Evolutionary conservation across 1,284 basidiomycete species (phyloP).

Genomic region (Pisolithus thermaeus): DNA sequence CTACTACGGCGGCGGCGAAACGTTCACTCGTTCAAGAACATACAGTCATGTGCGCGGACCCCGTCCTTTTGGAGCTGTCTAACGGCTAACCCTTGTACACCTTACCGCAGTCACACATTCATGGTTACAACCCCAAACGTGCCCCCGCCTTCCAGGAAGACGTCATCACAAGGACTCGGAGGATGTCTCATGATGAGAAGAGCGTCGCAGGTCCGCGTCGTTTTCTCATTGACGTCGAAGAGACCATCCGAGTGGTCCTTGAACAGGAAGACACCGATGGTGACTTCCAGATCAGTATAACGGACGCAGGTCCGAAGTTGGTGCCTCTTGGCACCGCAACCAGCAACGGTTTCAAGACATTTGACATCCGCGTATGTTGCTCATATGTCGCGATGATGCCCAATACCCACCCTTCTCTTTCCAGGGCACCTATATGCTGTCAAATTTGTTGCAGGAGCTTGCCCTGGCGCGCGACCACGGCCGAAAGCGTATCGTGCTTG

Average conservation of each 20-base stretch:
- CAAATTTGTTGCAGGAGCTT: constrained; percentile 97
- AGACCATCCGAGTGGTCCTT: constrained; percentile 92
- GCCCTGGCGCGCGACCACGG: constrained; percentile 96
- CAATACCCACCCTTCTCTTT: constrained; percentile 6
- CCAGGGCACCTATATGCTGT: constrained; percentile 98
- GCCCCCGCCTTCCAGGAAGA: constrained; percentile 70
- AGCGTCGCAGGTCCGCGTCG: constrained; percentile 68
- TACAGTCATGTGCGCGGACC: constrained; percentile 65
- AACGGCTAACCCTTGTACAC: constrained; percentile 9
- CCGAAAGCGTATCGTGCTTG: constrained; percentile 92
- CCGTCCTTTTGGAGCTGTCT: constrained; percentile 12
- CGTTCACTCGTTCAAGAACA: constrained; percentile 74
- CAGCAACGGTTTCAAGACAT: constrained; percentile 95
- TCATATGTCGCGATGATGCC: neutral
- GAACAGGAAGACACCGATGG: constrained; percentile 98
- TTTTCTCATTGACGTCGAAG: constrained; percentile 98
- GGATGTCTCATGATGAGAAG: constrained; percentile 85
- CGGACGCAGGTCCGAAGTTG: constrained; percentile 95
- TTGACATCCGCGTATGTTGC: constrained; percentile 82
- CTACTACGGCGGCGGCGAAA: constrained; percentile 77
- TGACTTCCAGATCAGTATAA: constrained; percentile 95
- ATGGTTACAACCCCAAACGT: constrained; percentile 63
- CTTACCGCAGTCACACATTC: constrained; percentile 46
- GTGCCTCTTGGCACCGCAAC: constrained; percentile 94
- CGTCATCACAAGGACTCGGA: constrained; percentile 60